Evolutionary conservation across 2,329 filamentous ascomycete genomes (phyloP), one percentile per base, ranked within the genome.

Genomic region (Paradendryphiella salina): DNA sequence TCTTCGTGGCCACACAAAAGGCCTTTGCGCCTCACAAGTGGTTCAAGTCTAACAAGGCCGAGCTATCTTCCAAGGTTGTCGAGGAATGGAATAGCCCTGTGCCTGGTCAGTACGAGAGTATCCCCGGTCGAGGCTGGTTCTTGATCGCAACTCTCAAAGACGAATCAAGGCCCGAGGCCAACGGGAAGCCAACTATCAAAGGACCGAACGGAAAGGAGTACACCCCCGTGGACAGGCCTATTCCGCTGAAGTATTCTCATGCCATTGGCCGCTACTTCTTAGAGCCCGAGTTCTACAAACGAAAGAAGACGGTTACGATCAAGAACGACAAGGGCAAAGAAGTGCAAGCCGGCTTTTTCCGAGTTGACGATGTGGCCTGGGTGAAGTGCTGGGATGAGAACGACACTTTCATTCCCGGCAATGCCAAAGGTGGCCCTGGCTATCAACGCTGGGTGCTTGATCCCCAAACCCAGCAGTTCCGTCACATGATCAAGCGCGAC

Each of bases 401-500:
- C 33, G 78, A 77, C 46, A 72, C 69, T n/a, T 80, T 80, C 63
- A 75, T 80, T 35, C 76, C 76, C 3, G 78, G 77, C 1, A 77
- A 77, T 3, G 41, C 46, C 26, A 51, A 47, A 7, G 46, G 45
- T 14, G 54, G 46, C 8, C 50, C 51, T 14, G 57, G 52, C 6
- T 80, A 80, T 59, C 75, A 76, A 46, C 75, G 77, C 38, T 80
- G 77, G 77, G 74, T 71, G 54, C 67, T 77, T 37, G 78, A 80
- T 50, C 52, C 70, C 29, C 67, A 72, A 43, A 74, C 72, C 34
- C 56, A 65, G n/a, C 52, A 60, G 9, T 74, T 75, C 55, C 65
- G 73, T 7, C 70, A 72, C 41, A 74, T 75, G 72, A 54, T 69
- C 38, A 70, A 69, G 48, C 63, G 67, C 54, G 72, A 75, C 49